Percentiles rank a stretch among this genome's conserved stretches.
Evolutionary conservation across 176 grass and related monocot genomes (phyloP).

Genomic region (Zizania latifolia): DNA sequence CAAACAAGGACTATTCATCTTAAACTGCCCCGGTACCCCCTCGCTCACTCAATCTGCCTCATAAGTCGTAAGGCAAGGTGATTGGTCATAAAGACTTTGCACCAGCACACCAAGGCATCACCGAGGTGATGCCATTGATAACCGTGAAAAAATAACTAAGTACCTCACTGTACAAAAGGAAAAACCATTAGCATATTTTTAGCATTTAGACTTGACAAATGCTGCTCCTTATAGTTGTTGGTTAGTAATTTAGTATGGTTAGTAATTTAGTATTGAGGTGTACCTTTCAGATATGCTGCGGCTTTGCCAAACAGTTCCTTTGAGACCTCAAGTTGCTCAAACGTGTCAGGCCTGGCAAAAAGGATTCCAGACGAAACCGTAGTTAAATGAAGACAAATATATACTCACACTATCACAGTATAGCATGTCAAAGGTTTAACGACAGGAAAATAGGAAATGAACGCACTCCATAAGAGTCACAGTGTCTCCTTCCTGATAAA

Average conservation of each 20-base stretch:
- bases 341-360: slow-evolving; percentile 68
- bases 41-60: background rate
- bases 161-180: background rate
- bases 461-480: slow-evolving; percentile 91
- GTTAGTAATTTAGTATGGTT: too few species aligned
- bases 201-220: slow-evolving; percentile 8
- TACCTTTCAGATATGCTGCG: slow-evolving; percentile 73
- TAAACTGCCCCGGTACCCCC: background rate
- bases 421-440: slow-evolving; percentile 5
- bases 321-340: slow-evolving; percentile 91
- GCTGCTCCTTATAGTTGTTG: background rate
- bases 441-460: slow-evolving; percentile 30
- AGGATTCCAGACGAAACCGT: slow-evolving; percentile 14
- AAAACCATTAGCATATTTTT: background rate
- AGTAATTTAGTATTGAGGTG: slow-evolving; percentile 19
- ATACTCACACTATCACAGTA: background rate
- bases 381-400: background rate
- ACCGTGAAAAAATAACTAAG: background rate
- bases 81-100: background rate
- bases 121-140: background rate
- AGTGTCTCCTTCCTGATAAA: slow-evolving; percentile 79
- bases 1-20: background rate
- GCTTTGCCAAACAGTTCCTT: slow-evolving; percentile 90
- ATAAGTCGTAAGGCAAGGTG: background rate
- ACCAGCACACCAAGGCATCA: background rate